phyloP scores from a whole-genome alignment of 768 basidiomycete genomes.

The Boletus sensibilis region DNA sequence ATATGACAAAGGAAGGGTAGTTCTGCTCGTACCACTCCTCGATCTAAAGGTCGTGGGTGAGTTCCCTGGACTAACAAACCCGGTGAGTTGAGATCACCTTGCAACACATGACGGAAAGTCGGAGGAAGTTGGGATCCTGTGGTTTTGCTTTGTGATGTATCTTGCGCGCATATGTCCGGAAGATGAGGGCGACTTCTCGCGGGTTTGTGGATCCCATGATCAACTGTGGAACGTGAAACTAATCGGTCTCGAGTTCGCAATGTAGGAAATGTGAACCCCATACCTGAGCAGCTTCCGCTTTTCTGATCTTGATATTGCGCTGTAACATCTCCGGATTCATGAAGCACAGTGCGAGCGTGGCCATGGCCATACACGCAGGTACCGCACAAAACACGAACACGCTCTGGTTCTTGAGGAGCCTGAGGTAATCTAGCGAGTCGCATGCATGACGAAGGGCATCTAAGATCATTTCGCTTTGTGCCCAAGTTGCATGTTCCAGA shows the following conservation, averaged over 20 bases:
- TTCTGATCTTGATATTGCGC: constrained; percentile 91
- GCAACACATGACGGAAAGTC: constrained; percentile 78
- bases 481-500: constrained; percentile 70
- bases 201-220: constrained; percentile 93
- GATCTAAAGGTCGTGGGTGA: constrained; percentile 49
- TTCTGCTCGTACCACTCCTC: constrained; percentile 93
- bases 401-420: constrained; percentile 82
- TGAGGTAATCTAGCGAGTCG: constrained; percentile 88
- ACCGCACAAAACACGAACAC: constrained; percentile 97
- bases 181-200: constrained; percentile 85
- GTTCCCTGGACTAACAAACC: neutral
- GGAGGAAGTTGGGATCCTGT: constrained; percentile 84
- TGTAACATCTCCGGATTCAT: constrained; percentile 89
- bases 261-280: constrained; percentile 24
- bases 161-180: constrained; percentile 74
- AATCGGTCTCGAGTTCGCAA: neutral
- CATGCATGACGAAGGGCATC: constrained; percentile 83
- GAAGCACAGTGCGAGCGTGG: constrained; percentile 88
- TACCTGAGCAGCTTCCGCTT: constrained; percentile 83
- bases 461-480: constrained; percentile 83
- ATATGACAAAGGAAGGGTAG: constrained; percentile 84
- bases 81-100: constrained; percentile 48
- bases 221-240: constrained; percentile 46
- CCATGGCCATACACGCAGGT: constrained; percentile 93
- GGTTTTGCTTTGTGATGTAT: constrained; percentile 82